A percentile compares a stretch with the other conserved stretches of the same genome.
phyloP scores from a whole-genome alignment of 352 stramenopile genomes.

The Phytopythium litorale region DNA sequence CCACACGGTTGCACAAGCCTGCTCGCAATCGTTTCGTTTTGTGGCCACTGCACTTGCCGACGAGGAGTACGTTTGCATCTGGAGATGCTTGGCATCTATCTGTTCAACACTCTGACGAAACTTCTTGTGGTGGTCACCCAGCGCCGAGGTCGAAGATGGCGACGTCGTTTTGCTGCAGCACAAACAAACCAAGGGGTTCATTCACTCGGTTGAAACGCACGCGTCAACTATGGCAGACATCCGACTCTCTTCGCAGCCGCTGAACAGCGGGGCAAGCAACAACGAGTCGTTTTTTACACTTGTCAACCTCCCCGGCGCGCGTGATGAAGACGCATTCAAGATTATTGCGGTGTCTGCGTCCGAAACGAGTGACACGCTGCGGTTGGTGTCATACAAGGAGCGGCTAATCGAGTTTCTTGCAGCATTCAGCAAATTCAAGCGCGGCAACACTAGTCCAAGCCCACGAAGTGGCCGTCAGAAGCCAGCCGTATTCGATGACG shows the following conservation, averaged over 20 bases:
- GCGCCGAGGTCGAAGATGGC: constrained; percentile 38
- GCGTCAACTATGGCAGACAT: constrained; percentile 64
- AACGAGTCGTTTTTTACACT: constrained; percentile 37
- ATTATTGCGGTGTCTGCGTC: constrained; percentile 36
- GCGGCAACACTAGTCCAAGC: neutral
- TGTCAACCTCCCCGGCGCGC: constrained; percentile 36
- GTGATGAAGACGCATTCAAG: constrained; percentile 74
- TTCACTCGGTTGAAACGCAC: constrained; percentile 68
- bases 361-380: constrained; percentile 56
- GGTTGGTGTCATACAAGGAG: constrained; percentile 57
- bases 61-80: constrained; percentile 35
- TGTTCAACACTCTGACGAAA: neutral
- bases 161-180: constrained; percentile 66
- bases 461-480: neutral
- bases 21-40: constrained; percentile 50
- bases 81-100: neutral
- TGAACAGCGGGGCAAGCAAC: constrained; percentile 20
- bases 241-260: constrained; percentile 47
- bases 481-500: constrained; percentile 21
- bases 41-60: constrained; percentile 51
- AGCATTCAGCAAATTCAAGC: constrained; percentile 21
- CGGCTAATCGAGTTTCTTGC: constrained; percentile 32
- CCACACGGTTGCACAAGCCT: constrained; percentile 30
- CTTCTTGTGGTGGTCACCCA: constrained; percentile 8
- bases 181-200: constrained; percentile 35